A percentile compares a stretch with the other conserved stretches of the same genome.
Conservation (phyloP, 2,329 filamentous ascomycete genomes). For the Metarhizium robertsii region DNA sequence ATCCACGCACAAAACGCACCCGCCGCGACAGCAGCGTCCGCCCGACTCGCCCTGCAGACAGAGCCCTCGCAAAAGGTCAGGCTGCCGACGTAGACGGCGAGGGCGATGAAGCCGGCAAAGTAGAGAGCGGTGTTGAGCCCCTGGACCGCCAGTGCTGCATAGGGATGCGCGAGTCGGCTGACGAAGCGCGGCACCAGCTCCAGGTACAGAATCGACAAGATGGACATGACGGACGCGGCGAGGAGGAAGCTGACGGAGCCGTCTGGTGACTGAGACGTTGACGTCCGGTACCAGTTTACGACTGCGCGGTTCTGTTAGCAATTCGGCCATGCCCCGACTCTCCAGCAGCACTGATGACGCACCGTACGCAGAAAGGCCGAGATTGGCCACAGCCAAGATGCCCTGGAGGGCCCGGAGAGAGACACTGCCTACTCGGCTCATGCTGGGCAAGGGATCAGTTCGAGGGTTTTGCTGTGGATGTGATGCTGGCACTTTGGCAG, state of each 20-base stretch:
- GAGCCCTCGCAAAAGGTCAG: constrained; percentile 48
- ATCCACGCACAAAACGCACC: constrained; percentile 46
- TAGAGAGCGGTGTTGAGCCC: constrained; percentile 44
- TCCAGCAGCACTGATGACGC: neutral
- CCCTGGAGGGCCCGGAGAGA: constrained; percentile 11
- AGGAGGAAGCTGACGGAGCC: constrained; percentile 49
- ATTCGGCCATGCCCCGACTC: neutral
- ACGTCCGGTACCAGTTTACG: constrained; percentile 48
- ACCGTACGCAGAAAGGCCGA: constrained; percentile 13
- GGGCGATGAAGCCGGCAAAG: constrained; percentile 49
- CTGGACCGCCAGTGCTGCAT: constrained; percentile 39
- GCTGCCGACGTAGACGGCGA: constrained; percentile 45
- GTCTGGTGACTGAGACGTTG: constrained; percentile 46
- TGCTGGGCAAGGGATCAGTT: constrained; percentile 1
- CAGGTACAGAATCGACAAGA: constrained; percentile 45
- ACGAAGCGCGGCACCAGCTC: constrained; percentile 38
- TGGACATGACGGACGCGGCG: constrained; percentile 42
- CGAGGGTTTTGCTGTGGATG: too few relatives aligned
- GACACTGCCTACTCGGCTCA: constrained; percentile 9
- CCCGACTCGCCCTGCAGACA: constrained; percentile 46
- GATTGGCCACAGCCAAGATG: constrained; percentile 10
- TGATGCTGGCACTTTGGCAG: too few relatives aligned
- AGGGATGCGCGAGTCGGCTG: constrained; percentile 37
- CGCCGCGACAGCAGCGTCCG: constrained; percentile 44
- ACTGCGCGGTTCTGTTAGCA: constrained; percentile 28